phyloP scores from a whole-genome alignment of 148 eudicot species.

The Rhododendron henanense region DNA sequence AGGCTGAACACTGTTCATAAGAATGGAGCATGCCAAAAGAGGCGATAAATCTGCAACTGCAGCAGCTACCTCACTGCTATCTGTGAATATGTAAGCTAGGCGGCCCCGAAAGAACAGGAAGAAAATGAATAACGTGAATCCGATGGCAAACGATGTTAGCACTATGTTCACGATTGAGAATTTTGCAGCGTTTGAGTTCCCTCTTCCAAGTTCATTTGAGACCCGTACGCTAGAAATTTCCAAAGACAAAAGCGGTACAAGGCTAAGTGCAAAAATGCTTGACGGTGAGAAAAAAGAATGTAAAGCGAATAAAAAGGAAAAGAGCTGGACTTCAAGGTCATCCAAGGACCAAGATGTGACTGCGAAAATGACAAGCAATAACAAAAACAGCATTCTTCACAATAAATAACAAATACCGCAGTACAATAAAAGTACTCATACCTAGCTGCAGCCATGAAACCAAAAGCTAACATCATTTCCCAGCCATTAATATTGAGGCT shows the following conservation, averaged over 20 bases:
- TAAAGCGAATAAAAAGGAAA: neutral
- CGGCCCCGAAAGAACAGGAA: conserved; percentile 40
- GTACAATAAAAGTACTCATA: neutral
- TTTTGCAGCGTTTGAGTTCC: conserved; percentile 35
- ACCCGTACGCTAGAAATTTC: conserved; percentile 36
- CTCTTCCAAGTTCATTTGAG: conserved; percentile 49
- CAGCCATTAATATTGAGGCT: conserved; percentile 11
- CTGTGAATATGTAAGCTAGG: conserved; percentile 63
- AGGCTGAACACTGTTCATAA: conserved; percentile 58
- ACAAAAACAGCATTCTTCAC: neutral
- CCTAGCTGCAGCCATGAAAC: conserved; percentile 16
- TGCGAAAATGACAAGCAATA: neutral
- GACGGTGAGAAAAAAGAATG: neutral
- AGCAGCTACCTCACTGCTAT: conserved; percentile 45
- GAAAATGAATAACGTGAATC: conserved; percentile 28
- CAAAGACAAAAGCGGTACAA: neutral
- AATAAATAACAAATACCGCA: neutral
- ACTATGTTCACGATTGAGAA: conserved; percentile 29
- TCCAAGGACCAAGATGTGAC: neutral
- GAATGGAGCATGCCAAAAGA: conserved; percentile 53
- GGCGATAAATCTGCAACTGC: conserved; percentile 58
- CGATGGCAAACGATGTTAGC: conserved; percentile 30
- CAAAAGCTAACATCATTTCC: conserved; percentile 6
- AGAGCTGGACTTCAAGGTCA: neutral
- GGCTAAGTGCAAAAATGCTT: neutral